A percentile compares a stretch with the other conserved stretches of the same genome.
Conservation (phyloP, 1,139 yeast genomes). For the Nakaseomyces bracarensis region DNA sequence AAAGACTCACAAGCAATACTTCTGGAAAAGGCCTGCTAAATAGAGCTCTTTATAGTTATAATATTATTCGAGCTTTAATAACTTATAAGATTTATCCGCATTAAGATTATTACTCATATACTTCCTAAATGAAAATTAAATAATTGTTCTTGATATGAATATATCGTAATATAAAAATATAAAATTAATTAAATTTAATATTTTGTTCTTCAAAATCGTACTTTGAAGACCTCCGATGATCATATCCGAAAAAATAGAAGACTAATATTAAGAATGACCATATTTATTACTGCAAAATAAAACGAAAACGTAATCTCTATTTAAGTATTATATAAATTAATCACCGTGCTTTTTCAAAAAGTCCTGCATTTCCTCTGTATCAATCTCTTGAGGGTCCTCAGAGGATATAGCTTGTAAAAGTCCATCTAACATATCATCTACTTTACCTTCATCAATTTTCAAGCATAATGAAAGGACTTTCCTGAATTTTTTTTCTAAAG, state of each 20-base stretch:
- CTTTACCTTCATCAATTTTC: constrained; percentile 69
- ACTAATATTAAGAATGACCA: neutral
- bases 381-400: constrained; percentile 57
- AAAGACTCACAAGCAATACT: constrained; percentile 86
- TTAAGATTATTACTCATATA: no score
- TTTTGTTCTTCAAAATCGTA: no score
- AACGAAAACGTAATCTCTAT: neutral
- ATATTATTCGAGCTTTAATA: no score
- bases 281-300: neutral
- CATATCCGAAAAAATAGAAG: no score
- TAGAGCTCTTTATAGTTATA: no score
- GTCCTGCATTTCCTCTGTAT: constrained; percentile 37
- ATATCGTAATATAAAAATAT: no score
- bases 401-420: constrained; percentile 86
- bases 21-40: constrained; percentile 64
- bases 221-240: no score
- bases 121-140: no score
- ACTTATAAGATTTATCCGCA: no score
- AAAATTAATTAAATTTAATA: no score
- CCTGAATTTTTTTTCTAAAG: constrained; percentile 75
- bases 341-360: constrained; percentile 25
- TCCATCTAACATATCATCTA: constrained; percentile 77
- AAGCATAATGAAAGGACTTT: constrained; percentile 87
- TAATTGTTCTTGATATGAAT: no score
- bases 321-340: constrained; percentile 1